Evolutionary conservation across 179 eudicot genomes (phyloP).

Genomic region (Dionaea muscipula): DNA sequence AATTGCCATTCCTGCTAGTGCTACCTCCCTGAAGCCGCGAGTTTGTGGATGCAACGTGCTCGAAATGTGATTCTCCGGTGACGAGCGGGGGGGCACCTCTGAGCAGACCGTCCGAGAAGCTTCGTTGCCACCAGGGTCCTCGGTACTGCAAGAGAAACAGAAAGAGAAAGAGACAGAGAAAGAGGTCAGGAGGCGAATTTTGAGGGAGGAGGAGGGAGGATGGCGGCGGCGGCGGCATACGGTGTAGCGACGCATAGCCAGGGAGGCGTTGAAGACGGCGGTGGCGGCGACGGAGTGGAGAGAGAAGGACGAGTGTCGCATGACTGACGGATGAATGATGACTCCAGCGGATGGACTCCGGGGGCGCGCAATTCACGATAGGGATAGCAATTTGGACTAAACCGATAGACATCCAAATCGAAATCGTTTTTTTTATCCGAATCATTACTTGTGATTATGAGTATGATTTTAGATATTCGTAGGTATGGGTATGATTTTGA

Average conservation of each 20-base stretch:
- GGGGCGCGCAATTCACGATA: no score
- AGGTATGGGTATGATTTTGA: no score
- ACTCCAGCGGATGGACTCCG: no score
- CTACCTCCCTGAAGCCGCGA: constrained; percentile 2
- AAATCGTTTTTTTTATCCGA: no score
- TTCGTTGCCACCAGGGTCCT: constrained; percentile 6
- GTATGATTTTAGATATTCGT: no score
- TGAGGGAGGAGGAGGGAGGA: constrained; percentile 11
- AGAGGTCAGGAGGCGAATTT: background rate
- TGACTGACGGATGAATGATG: constrained; percentile 2
- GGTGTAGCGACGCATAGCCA: constrained; percentile 1
- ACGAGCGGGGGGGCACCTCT: constrained; percentile 19
- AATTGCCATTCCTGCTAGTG: background rate
- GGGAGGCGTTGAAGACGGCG: constrained; percentile 14
- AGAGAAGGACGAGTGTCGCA: constrained; percentile 18
- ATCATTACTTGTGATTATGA: no score
- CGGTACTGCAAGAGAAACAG: constrained; percentile 16
- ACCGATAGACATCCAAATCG: no score
- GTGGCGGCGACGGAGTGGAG: constrained; percentile 23
- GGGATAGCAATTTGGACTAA: no score
- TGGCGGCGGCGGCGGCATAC: constrained; percentile 15
- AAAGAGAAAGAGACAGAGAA: background rate
- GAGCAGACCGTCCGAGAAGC: constrained; percentile 23
- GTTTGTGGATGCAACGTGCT: constrained; percentile 22
- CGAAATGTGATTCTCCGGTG: constrained; percentile 35